phyloP scores from a whole-genome alignment of 768 basidiomycete species.

The Lentinula guzmanii region DNA sequence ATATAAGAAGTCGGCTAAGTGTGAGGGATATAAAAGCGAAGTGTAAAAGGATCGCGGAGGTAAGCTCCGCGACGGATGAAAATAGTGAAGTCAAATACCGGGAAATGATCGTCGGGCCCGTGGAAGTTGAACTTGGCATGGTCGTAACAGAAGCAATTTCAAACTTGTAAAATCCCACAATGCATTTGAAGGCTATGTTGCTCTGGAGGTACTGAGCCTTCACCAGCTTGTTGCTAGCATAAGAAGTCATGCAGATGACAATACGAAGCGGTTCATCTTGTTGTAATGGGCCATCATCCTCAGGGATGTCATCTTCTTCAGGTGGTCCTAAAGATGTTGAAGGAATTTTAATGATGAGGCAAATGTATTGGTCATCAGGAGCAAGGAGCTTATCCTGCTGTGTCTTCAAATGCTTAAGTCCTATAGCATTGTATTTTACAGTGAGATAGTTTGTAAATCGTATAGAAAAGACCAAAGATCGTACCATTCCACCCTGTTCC shows the following conservation, averaged over 20 bases:
- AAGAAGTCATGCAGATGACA: conserved; percentile 14
- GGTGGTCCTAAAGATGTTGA: no score
- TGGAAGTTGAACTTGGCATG: no score
- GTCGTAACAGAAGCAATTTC: conserved; percentile 17
- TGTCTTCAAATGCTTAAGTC: conserved; percentile 10
- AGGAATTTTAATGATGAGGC: not conserved
- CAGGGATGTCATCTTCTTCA: not conserved
- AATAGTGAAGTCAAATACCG: no score
- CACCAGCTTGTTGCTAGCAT: conserved; percentile 11
- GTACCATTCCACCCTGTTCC: conserved; percentile 19
- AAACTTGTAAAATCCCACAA: conserved; percentile 21
- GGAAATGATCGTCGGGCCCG: no score
- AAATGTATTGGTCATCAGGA: conserved; percentile 10
- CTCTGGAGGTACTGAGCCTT: conserved; percentile 17
- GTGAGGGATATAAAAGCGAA: no score
- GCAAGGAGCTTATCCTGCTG: conserved; percentile 4
- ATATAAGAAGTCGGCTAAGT: no score
- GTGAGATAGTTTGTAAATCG: not conserved
- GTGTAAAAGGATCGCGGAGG: no score
- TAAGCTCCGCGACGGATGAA: no score
- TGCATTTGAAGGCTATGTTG: conserved; percentile 19
- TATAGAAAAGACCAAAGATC: not conserved
- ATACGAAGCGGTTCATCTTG: conserved; percentile 1
- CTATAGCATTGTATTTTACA: conserved; percentile 1
- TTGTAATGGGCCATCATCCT: no score